Evolutionary conservation across 164 flowering plant genomes (phyloP).

Genomic region (Platanus orientalis): DNA sequence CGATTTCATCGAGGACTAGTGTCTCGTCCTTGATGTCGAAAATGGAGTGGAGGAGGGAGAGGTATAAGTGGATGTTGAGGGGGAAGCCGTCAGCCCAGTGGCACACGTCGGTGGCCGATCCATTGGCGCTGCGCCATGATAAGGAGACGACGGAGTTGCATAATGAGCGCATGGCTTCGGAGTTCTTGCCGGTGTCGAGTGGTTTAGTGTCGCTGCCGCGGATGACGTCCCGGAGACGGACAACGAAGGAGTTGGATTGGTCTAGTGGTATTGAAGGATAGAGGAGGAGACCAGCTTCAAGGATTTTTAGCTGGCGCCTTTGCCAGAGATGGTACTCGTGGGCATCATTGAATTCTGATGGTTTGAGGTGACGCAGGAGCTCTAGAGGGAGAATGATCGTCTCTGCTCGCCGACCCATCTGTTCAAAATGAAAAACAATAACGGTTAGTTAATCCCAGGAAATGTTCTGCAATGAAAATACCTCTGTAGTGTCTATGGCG

Average conservation of each 20-base stretch:
- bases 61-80: slow-evolving; percentile 66
- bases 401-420: slow-evolving; percentile 82
- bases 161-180: slow-evolving; percentile 63
- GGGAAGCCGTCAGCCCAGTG: slow-evolving; percentile 98
- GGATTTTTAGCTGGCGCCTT: slow-evolving; percentile 67
- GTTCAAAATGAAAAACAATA: too few species aligned
- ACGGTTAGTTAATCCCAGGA: too few species aligned
- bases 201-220: slow-evolving; percentile 38
- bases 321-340: slow-evolving; percentile 85
- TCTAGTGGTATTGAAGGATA: slow-evolving; percentile 67
- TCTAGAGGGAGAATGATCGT: slow-evolving; percentile 89
- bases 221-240: slow-evolving; percentile 53
- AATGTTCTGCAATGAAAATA: too few species aligned
- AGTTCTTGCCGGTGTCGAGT: slow-evolving; percentile 70
- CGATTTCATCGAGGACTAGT: slow-evolving; percentile 75
- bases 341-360: slow-evolving; percentile 70
- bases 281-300: slow-evolving; percentile 69
- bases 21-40: slow-evolving; percentile 81
- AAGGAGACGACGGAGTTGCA: slow-evolving; percentile 61
- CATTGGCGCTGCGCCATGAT: slow-evolving; percentile 58
- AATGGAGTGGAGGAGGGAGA: slow-evolving; percentile 54
- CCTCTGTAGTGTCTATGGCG: too few species aligned
- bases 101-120: slow-evolving; percentile 52
- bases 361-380: slow-evolving; percentile 87
- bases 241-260: slow-evolving; percentile 41